A percentile compares a stretch with the other conserved stretches of the same genome.
Conservation (phyloP, 805 yeast genomes). For the Ogataea degrootiae region DNA sequence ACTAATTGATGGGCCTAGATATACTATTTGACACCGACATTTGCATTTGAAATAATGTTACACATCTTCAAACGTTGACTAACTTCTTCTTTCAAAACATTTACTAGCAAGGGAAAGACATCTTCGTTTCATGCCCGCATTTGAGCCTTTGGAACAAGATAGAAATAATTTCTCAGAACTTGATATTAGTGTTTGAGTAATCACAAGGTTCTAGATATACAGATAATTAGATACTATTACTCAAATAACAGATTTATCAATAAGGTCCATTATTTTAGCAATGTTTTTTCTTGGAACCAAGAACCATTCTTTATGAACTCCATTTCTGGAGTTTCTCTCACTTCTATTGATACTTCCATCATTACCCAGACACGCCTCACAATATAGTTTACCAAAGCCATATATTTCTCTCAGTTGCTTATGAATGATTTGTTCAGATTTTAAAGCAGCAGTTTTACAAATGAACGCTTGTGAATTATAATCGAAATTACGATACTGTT, state of each 20-base stretch:
- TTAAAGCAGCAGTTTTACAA: slow-evolving; percentile 24
- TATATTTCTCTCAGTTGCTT: slow-evolving; percentile 30
- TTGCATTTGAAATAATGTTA: no score
- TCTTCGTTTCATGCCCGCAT: no score
- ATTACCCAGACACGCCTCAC: slow-evolving; percentile 38
- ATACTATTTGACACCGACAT: no score
- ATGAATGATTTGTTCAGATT: slow-evolving; percentile 42
- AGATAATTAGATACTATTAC: neutral
- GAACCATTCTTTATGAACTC: slow-evolving; percentile 52
- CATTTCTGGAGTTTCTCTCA: slow-evolving; percentile 4
- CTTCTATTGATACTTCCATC: neutral
- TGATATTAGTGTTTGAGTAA: neutral
- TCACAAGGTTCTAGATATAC: neutral
- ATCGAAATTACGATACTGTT: slow-evolving; percentile 17
- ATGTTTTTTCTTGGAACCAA: slow-evolving; percentile 42
- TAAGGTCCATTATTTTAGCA: slow-evolving; percentile 26
- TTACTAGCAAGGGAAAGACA: no score
- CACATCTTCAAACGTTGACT: no score
- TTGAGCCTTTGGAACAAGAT: no score
- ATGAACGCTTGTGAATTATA: slow-evolving; percentile 33
- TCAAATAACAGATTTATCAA: slow-evolving; percentile 24
- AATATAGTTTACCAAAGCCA: slow-evolving; percentile 45
- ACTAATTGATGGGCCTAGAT: no score
- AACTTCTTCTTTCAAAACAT: no score
- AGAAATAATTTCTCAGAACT: no score